Base-by-base conservation (phyloP, 2,329 filamentous ascomycete genomes). In the Fusarium sarcochroum region DNA sequence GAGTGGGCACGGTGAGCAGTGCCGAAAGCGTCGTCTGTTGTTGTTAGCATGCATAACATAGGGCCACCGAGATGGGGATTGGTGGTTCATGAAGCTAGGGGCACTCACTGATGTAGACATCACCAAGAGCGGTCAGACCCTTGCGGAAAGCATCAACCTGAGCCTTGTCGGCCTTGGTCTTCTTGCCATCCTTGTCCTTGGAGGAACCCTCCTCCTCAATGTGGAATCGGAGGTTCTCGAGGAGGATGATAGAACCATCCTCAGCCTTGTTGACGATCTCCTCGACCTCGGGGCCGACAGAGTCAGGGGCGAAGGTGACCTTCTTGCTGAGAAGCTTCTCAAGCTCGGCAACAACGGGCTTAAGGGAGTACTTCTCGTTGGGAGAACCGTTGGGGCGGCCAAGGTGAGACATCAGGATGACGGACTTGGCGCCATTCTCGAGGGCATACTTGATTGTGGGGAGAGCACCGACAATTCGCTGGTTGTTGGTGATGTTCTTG, bases 161-260 rank as follows among this genome's bases (percentile, higher is more conserved):
- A 69, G 86, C 91, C 87, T 97, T 96, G 82, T 98, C 95, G 68
- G 96, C 96, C 90, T 98, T 99, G 82, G 91, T 90, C 88, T 99
- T 99, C 85, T 98, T 98, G 77, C 95, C 96, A 53, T 95, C 91
- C 63, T 89, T 90, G 81, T 97, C 94, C 87, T 97, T 97, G 80
- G 87, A 91, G 84, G 93, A 97, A 71, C 96, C 96, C 86, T 99
- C 96, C 85, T 99, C 96, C 86, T 99, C 96, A 67, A 93, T 88
- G 83, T 99, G 96, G 89, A 98, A 99, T 73, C 96, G 93, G 82
- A 99, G 85, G 87, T 99, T 99, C 89, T 99, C 96, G 54, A 99
- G 88, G 34, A 99, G 89, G 60, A 99, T 87, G 56, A 99, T 89
- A 76, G 93, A 89, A 74, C 95, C 96, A 74, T 89, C 88, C 56